Evolutionary conservation across 2,329 filamentous ascomycete genomes (phyloP), one percentile per base, ranked within the genome.

Genomic region (Myrmaecium sp.): DNA sequence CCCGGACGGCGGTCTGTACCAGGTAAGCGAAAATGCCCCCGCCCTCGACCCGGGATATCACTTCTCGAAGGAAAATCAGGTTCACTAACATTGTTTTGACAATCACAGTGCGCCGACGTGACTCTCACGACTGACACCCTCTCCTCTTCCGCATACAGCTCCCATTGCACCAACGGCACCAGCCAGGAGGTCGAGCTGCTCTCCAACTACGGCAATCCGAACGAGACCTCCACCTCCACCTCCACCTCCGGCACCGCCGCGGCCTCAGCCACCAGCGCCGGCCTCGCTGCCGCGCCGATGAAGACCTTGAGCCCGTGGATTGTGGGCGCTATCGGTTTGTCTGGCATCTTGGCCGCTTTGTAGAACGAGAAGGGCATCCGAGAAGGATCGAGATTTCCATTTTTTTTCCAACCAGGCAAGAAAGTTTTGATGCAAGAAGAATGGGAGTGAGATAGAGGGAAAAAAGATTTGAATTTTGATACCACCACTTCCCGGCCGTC

Each of bases 21-120:
- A 63, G 41, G 60, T 63, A 43, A 32, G 55, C 40, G 8, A 26
- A 8, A 26, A 13, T 30, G 32, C 6, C 17, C 17, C 8, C 13
- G 17, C 20, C 9, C 4, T 21, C 16, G 17, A 23, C 16, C 17
- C 19, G 22, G 25, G 26, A 5, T 17, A 10, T 21, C 21, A 5
- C 17, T 6, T 9, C 21, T 12, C 18, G 16, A 19, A n/a, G 5
- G n/a, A 6, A 13, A n/a, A 5, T 5, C 9, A 3, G n/a, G 6
- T 7, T 10, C 7, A 28, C 30, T n/a, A 14, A 27, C 20, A 17
- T 21, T 8, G 16, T 6, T 6, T 23, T 30, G 24, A 20, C 10
- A 12, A 10, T 26, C 9, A 28, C 33, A 75, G 70, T 84, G 78
- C 49, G 73, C 76, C 42, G 77, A 84, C 40, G 67, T 83, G 36